Conservation (phyloP, 129 eudicot genomes). For the Flaveria ramosissima region DNA sequence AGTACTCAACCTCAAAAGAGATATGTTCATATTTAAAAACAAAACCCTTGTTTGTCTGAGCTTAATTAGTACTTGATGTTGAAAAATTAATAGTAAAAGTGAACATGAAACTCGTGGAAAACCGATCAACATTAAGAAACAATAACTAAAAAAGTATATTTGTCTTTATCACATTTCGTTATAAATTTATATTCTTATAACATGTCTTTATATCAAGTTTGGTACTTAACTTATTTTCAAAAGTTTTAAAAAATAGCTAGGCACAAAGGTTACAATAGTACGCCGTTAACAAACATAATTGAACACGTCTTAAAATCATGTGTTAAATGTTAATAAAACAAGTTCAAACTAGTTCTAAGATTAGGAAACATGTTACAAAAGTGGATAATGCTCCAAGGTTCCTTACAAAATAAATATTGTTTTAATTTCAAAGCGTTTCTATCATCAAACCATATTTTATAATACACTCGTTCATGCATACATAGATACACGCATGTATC, state of each 20-base stretch:
- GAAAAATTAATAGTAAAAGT: neutral
- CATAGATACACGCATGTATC: neutral
- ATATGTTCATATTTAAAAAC: neutral
- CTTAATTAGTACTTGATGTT: neutral
- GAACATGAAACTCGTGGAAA: neutral
- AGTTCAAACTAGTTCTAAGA: neutral
- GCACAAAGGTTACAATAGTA: neutral
- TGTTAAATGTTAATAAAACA: neutral
- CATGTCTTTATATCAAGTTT: neutral
- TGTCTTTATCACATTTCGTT: neutral
- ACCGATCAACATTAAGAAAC: neutral
- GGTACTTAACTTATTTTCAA: neutral
- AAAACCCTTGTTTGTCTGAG: too few relatives aligned
- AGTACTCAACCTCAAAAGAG: too few relatives aligned
- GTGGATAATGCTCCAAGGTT: neutral
- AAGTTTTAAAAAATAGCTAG: neutral
- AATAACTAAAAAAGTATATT: neutral
- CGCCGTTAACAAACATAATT: neutral
- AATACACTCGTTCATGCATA: neutral
- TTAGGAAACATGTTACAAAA: conserved; percentile 3
- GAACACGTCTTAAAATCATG: neutral
- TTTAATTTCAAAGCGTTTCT: neutral
- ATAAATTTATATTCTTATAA: neutral
- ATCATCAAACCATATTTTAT: neutral
- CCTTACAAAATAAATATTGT: neutral